These are phyloP conservation scores for Trichophyton benhamiae DNA, from an alignment of 2,329 filamentous ascomycete species.

Conservation along the genomic window DNA sequence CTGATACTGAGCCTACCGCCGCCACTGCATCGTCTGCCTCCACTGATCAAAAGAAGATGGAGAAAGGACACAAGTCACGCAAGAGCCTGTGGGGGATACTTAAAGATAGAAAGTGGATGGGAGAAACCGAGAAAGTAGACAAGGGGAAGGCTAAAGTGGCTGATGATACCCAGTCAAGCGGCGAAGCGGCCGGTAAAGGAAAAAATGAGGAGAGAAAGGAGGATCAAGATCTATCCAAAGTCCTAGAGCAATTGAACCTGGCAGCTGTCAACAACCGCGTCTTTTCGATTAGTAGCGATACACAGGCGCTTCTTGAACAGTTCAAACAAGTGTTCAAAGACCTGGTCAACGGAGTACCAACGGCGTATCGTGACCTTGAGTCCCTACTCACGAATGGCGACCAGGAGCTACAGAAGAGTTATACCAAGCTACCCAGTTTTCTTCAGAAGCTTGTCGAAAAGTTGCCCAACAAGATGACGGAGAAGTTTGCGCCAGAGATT, in stretches of 20 bases:
- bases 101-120: constrained; percentile 3
- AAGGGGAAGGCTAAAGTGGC: background rate
- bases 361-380: constrained; percentile 82
- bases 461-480: constrained; percentile 69
- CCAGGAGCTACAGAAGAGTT: constrained; percentile 51
- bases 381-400: constrained; percentile 52
- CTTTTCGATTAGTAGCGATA: constrained; percentile 73
- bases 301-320: constrained; percentile 63
- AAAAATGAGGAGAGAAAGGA: constrained; percentile 42
- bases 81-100: background rate
- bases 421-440: constrained; percentile 57
- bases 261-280: constrained; percentile 73
- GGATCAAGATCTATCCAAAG: constrained; percentile 58
- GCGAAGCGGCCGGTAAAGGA: constrained; percentile 11
- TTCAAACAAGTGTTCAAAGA: constrained; percentile 91
- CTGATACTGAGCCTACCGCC: background rate
- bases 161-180: background rate
- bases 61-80: background rate
- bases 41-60: constrained; percentile 10
- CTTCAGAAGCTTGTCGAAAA: constrained; percentile 77
- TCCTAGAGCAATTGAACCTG: constrained; percentile 76
- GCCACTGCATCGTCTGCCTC: background rate
- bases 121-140: background rate
- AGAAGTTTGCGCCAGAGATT: constrained; percentile 65
- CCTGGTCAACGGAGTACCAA: constrained; percentile 80